Evolutionary conservation across 23 red algal species (phyloP).

Genomic region (Cyanidium caldarium): DNA sequence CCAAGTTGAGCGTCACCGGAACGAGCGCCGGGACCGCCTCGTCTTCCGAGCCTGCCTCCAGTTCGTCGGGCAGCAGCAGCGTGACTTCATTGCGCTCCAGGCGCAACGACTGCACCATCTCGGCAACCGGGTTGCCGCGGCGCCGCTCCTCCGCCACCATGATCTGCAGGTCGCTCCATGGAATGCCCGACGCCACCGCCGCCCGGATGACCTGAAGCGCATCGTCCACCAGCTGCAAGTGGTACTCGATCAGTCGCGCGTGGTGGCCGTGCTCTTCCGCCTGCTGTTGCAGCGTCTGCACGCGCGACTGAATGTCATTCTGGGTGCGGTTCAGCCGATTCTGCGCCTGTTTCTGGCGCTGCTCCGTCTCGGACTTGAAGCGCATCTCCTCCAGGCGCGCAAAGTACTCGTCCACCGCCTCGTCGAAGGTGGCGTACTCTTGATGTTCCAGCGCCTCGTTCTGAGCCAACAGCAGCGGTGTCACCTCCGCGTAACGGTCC

Average conservation of each 20-base stretch:
- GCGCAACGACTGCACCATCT: conserved; percentile 70
- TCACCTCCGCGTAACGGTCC: conserved; percentile 21
- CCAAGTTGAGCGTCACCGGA: conserved; percentile 37
- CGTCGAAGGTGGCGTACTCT: conserved; percentile 67
- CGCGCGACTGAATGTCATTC: conserved; percentile 39
- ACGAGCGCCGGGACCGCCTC: conserved; percentile 22
- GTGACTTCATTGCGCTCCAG: conserved; percentile 71
- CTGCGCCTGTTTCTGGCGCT: conserved; percentile 10
- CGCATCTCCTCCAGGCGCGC: conserved; percentile 34
- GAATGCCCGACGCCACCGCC: conserved; percentile 45
- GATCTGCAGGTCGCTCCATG: conserved; percentile 57
- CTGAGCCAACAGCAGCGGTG: conserved; percentile 58
- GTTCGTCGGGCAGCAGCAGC: conserved; percentile 42
- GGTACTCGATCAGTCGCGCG: conserved; percentile 56
- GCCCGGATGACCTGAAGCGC: conserved; percentile 54
- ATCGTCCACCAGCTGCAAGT: conserved; percentile 61
- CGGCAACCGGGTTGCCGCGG: conserved; percentile 70
- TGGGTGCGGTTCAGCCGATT: conserved; percentile 3
- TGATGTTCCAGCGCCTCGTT: not conserved
- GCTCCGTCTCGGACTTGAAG: conserved; percentile 16
- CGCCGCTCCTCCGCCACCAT: conserved; percentile 76
- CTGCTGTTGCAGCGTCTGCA: conserved; percentile 33
- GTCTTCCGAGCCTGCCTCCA: not conserved
- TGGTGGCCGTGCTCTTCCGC: conserved; percentile 16
- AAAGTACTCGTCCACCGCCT: conserved; percentile 85